Evolutionary conservation across 371 early-diverging fungal species (phyloP), one percentile per base, ranked within the genome.

Genomic region (Rhizopus sp.): DNA sequence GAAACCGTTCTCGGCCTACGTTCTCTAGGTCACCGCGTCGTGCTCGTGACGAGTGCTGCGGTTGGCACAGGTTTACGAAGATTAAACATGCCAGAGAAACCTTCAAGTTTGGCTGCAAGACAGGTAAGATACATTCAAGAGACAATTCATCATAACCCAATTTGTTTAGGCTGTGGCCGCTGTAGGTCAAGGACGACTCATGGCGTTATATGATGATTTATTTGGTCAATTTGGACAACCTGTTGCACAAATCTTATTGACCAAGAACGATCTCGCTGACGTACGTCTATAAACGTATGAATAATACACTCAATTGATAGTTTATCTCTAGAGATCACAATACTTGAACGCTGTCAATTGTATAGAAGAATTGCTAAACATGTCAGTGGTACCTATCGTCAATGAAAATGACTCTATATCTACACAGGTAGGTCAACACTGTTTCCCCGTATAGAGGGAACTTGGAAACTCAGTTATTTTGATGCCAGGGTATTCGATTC

Each of bases 381-480:
- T 95, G 87, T 85, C 85, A 39, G 93, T 95, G 4, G 91, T 98
- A 16, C 98, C 97, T 13, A 94, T 98, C 62, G 94, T 98, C 17
- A 98, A 98, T 67, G 98, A 98, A 75, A 98, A 98, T 72, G 98
- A 98, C 78, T 91, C 96, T 4, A 93, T 98, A 53, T 92, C 91
- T 42, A 83, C 88, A 40, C 70, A 83, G 50, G 80, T 77, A 72
- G 55, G 66, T 55, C 7, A 40, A 52, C 23, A 23, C 2, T 9
- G 23, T 2, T 23, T 23, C 23, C 23, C 2, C 23, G 23, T 23
- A 23, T 23, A 23, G 23, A 23, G 23, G 2, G 23, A 23, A 2
- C 23, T 23, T 23, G 23, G 2, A 23, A 23, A 23, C 23, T 23
- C 23, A 23, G 23, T 23, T 23, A 23, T 23, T 2, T 23, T 23